phyloP scores from a whole-genome alignment of 2,329 filamentous ascomycete genomes.

The Paraphoma chrysanthemicola region DNA sequence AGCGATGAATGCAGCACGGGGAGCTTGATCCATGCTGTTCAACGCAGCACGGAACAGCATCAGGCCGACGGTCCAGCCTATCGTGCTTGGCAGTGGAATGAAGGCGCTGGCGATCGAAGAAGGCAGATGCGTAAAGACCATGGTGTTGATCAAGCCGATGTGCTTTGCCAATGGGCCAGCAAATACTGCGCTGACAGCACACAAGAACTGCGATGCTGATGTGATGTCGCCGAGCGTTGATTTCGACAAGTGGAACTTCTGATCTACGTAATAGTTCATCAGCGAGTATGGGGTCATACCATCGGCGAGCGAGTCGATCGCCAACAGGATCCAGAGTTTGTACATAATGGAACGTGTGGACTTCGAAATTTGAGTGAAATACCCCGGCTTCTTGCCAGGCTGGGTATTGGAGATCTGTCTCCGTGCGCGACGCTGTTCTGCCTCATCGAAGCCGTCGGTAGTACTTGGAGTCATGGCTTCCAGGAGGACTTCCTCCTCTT shows the following conservation, averaged over 20 bases:
- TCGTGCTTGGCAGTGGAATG: constrained; percentile 62
- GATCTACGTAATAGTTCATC: constrained; percentile 47
- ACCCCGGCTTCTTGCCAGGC: constrained; percentile 38
- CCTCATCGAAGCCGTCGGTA: constrained; percentile 37
- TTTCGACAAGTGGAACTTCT: constrained; percentile 50
- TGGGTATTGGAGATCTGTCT: constrained; percentile 20
- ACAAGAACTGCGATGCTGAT: constrained; percentile 55
- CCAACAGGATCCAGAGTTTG: constrained; percentile 69
- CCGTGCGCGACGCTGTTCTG: constrained; percentile 17
- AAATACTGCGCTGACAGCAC: constrained; percentile 62
- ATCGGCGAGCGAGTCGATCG: constrained; percentile 69
- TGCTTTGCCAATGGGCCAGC: constrained; percentile 64
- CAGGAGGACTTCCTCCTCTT: constrained; percentile 44
- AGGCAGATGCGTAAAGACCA: constrained; percentile 60
- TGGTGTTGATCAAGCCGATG: constrained; percentile 68
- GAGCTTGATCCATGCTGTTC: constrained; percentile 75
- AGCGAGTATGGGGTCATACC: constrained; percentile 59
- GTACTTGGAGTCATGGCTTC: constrained; percentile 43
- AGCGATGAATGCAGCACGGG: constrained; percentile 70
- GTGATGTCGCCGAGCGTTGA: constrained; percentile 68
- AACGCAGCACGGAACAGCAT: constrained; percentile 67
- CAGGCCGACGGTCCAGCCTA: constrained; percentile 62
- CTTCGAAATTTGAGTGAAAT: constrained; percentile 62
- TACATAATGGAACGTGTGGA: constrained; percentile 66
- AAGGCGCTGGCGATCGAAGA: constrained; percentile 63